Base-by-base conservation (phyloP, 2,329 filamentous ascomycete species). In the Aspergillus arachidicola region DNA sequence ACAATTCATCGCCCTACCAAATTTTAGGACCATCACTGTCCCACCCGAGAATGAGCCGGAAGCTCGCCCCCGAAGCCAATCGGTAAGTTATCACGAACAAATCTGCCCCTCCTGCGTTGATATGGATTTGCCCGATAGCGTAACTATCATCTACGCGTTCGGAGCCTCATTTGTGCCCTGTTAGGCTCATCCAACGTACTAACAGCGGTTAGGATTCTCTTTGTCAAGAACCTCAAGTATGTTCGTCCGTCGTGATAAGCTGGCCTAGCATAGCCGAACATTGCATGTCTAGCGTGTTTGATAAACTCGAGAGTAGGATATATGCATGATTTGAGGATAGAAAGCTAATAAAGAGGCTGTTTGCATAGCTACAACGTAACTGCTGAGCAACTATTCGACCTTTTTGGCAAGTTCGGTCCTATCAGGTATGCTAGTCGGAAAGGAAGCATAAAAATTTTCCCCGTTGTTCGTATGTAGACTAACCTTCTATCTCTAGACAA, bases 31-130 rank as follows among this genome's bases (percentile, higher is more conserved):
- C 53, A 56, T 65, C 62, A 62, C 34, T 60, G 50, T 67, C 62
- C 67, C 71, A 60, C 70, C 73, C 71, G 71, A 79, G 77, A 74
- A 79, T 79, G 77, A 79, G 77, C 76, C 76, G 77, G 68, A 98
- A 97, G 89, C 91, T 98, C 87, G 94, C 94, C 85, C 94, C 95
- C 83, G 95, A 99, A 91, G 94, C 97, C 85, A 98, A 98, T 87
- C 91, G 93, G 93, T 96, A 84, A 78, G 90, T 85, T 60, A 62
- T 53, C 59, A 48, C 56, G 63, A 61, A 54, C 38, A 64, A 65
- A 60, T 67, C 64, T 73, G 68, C 74, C 74, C 72, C 73, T 73
- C 71, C 69, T 21, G 38, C 21, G 7, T 58, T 46, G 53, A 26
- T 59, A 59, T 43, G 11, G 41, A 51, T 45, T 36, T 54, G 9